Evolutionary conservation across 1,284 basidiomycete species (phyloP).

Genomic region (Athelia psychrophila): DNA sequence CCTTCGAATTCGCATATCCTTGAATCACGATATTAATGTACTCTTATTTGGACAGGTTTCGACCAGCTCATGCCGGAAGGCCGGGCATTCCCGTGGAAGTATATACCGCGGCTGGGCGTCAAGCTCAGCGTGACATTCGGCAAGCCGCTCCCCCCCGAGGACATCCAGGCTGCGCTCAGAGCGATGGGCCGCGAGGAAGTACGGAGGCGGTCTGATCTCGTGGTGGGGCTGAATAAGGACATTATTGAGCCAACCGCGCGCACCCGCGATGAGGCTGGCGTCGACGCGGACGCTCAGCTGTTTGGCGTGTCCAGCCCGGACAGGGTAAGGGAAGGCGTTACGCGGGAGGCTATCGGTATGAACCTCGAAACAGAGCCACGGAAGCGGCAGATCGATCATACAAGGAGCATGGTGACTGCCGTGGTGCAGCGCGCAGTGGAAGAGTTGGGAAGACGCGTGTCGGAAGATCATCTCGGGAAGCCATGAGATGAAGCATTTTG

Average conservation of each 20-base stretch:
- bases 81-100: slow-evolving; percentile 69
- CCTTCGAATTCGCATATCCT: no score
- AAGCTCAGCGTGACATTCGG: slow-evolving; percentile 74
- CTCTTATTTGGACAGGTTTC: slow-evolving; percentile 60
- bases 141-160: slow-evolving; percentile 49
- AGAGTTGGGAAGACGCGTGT: slow-evolving; percentile 50
- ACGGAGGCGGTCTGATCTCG: background rate
- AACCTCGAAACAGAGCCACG: slow-evolving; percentile 10
- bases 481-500: no score
- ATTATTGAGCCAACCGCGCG: background rate
- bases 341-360: slow-evolving; percentile 12
- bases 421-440: slow-evolving; percentile 61
- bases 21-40: background rate
- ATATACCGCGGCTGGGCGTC: slow-evolving; percentile 60
- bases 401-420: slow-evolving; percentile 55
- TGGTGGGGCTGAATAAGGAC: no score
- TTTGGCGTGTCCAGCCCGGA: background rate
- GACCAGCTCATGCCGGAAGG: slow-evolving; percentile 89
- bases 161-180: slow-evolving; percentile 26
- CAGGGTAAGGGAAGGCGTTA: slow-evolving; percentile 10
- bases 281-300: background rate
- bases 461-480: slow-evolving; percentile 27
- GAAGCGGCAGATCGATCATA: slow-evolving; percentile 25
- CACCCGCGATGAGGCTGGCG: background rate
- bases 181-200: background rate